Percentiles rank a stretch among this genome's conserved stretches.
These are phyloP conservation scores for Colletotrichum navitas DNA, from an alignment of 2,329 filamentous ascomycete species.

Conservation along the genomic window DNA sequence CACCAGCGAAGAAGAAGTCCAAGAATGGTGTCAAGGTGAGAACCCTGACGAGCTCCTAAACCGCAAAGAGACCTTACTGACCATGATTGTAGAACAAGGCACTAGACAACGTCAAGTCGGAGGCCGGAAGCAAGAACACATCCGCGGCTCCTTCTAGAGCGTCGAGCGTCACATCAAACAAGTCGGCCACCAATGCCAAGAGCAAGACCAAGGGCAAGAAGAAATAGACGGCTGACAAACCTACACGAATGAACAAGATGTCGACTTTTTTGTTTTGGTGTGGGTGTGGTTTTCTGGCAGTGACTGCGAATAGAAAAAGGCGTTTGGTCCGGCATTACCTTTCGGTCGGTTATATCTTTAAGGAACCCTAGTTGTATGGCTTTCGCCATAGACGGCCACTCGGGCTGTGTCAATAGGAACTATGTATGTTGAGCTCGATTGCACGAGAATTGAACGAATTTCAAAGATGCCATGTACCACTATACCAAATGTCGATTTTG, in stretches of 20 bases:
- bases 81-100: slow-evolving; percentile 81
- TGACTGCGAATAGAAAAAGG: slow-evolving; percentile 36
- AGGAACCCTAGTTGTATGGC: slow-evolving; percentile 9
- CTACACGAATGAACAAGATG: slow-evolving; percentile 23
- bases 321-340: slow-evolving; percentile 36
- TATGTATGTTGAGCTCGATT: slow-evolving; percentile 18
- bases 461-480: neutral
- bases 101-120: slow-evolving; percentile 86
- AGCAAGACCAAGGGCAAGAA: slow-evolving; percentile 65
- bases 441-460: slow-evolving; percentile 22
- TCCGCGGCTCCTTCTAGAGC: slow-evolving; percentile 86
- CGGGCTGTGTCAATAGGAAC: slow-evolving; percentile 3
- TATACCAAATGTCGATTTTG: neutral
- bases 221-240: slow-evolving; percentile 54
- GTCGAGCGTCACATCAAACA: slow-evolving; percentile 86
- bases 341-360: slow-evolving; percentile 15
- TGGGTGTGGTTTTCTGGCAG: slow-evolving; percentile 22
- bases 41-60: slow-evolving; percentile 25
- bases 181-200: slow-evolving; percentile 60
- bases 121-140: slow-evolving; percentile 76
- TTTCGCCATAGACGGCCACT: slow-evolving; percentile 23
- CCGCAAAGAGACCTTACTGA: slow-evolving; percentile 16
- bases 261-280: slow-evolving; percentile 7
- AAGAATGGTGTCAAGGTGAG: slow-evolving; percentile 90
- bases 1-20: slow-evolving; percentile 93